Conservation (phyloP, 2,329 filamentous ascomycete species). For the Emmonsiellopsis sp. region DNA sequence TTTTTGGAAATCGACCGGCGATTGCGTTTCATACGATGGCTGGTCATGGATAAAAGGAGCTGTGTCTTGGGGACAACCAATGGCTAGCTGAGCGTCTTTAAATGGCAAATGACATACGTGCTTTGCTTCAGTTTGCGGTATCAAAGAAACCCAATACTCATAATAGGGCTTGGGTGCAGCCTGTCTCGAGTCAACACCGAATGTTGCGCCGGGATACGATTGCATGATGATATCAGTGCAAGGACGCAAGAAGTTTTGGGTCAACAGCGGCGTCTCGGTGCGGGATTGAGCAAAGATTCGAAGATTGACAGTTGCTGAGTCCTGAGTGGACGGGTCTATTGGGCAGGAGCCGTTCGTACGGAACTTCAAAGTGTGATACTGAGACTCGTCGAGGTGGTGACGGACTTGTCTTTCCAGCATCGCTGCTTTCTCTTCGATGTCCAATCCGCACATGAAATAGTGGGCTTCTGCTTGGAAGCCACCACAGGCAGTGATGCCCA, state of each 20-base stretch:
- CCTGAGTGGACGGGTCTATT: slow-evolving; percentile 22
- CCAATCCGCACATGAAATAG: slow-evolving; percentile 30
- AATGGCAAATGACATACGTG: slow-evolving; percentile 16
- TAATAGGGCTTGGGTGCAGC: slow-evolving; percentile 12
- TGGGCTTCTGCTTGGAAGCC: slow-evolving; percentile 34
- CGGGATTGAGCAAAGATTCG: slow-evolving; percentile 34
- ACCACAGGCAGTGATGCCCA: slow-evolving; percentile 31
- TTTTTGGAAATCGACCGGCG: slow-evolving; percentile 6
- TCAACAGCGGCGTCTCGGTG: slow-evolving; percentile 4
- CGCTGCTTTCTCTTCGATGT: slow-evolving; percentile 30
- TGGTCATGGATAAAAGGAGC: not conserved
- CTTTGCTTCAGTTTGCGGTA: slow-evolving; percentile 18
- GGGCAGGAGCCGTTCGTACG: slow-evolving; percentile 9
- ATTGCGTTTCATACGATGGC: slow-evolving; percentile 12
- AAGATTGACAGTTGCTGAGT: slow-evolving; percentile 24
- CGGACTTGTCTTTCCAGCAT: slow-evolving; percentile 31
- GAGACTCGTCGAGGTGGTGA: slow-evolving; percentile 17
- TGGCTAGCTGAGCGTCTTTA: too few species aligned
- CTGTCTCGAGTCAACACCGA: slow-evolving; percentile 8
- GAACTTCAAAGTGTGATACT: slow-evolving; percentile 11
- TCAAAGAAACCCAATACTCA: slow-evolving; percentile 21
- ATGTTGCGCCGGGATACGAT: slow-evolving; percentile 18
- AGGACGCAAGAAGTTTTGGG: slow-evolving; percentile 16
- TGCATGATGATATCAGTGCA: slow-evolving; percentile 20
- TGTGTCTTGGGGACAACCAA: too few species aligned